Evolutionary conservation across 805 yeast genomes (phyloP), one percentile per base, ranked within the genome.

Genomic region (Saccharomycopsis fodiens): DNA sequence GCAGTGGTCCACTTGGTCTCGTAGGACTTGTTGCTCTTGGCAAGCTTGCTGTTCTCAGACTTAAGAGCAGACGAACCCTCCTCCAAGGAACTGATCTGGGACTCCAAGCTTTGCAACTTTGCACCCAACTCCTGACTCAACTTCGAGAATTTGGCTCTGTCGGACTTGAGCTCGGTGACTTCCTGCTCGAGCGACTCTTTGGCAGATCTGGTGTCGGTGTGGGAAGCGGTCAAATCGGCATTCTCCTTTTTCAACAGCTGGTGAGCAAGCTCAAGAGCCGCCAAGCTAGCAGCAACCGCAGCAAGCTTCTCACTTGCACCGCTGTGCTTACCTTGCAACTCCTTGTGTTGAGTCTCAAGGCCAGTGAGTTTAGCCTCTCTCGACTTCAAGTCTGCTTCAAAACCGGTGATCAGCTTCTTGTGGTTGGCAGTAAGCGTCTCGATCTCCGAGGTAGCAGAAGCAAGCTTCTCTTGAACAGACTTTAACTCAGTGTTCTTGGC

Each of bases 191-290:
- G 36, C 36, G 8, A 10, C 15, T 15, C 20, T 10, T 32, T 32
- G 36, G 10, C 29, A 6, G 29, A 25, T 25, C 10, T 25, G 29
- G 29, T 25, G 10, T 25, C 29, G 10, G 10, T 7, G 10, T 25
- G 29, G 10, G 29, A 25, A 25, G 10, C 10, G 29, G 10, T 25
- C 36, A 17, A 32, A 7, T 5, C 12, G 20, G 36, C 36, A 20
- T 53, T 25, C 15, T 53, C 57, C 2, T 42, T 42, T 31, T 63
- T 52, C 41, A 56, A 51, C 3, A 47, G 47, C 10, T 43, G 27
- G 31, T 58, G 55, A 34, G 52, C 55, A n/a, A 49, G 54, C 29
- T 48, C 53, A 22, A 48, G 41, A 27, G 52, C 42, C 13, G 45
- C 43, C 38, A 42, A 22, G 16, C 45, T 39, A 6, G 50, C 45